Evolutionary conservation across 257 asterid species (phyloP).

Genomic region (Apocynum venetum): DNA sequence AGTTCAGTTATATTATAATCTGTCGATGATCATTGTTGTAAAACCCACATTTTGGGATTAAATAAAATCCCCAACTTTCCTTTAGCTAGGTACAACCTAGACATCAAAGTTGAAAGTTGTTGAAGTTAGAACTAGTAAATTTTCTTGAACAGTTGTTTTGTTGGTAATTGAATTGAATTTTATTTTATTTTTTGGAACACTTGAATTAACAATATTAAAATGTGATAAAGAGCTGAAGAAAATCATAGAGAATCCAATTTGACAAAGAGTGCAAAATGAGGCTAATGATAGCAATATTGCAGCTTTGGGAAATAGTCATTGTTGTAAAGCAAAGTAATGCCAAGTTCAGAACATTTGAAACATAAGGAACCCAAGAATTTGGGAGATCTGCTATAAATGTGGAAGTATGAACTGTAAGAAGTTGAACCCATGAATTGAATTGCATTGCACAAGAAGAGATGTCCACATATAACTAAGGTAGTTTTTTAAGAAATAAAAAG

Average conservation of each 20-base stretch:
- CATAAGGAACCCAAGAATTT: slow-evolving; percentile 20
- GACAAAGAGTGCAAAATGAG: slow-evolving; percentile 28
- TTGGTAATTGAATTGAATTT: too few relatives aligned
- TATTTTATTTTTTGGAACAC: not conserved
- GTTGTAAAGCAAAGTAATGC: slow-evolving; percentile 29
- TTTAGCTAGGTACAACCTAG: too few relatives aligned
- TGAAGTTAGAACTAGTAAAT: too few relatives aligned
- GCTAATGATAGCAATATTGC: slow-evolving; percentile 20
- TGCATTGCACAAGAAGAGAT: not conserved
- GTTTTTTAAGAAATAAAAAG: not conserved
- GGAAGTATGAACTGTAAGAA: slow-evolving; percentile 16
- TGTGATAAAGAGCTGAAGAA: not conserved
- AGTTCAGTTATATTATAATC: too few relatives aligned
- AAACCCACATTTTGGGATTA: too few relatives aligned
- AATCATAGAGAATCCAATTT: not conserved
- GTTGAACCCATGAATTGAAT: slow-evolving; percentile 15
- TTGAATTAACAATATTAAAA: not conserved
- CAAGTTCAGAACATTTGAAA: slow-evolving; percentile 17
- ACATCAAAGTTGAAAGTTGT: too few relatives aligned
- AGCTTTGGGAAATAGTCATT: slow-evolving; percentile 19
- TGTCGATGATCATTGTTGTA: too few relatives aligned
- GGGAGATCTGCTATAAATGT: slow-evolving; percentile 5
- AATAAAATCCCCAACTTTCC: too few relatives aligned
- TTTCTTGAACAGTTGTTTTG: too few relatives aligned
- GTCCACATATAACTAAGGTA: not conserved